phyloP scores from a whole-genome alignment of 192 early-diverging fungal species.

The Fimicolochytrium jonesii region DNA sequence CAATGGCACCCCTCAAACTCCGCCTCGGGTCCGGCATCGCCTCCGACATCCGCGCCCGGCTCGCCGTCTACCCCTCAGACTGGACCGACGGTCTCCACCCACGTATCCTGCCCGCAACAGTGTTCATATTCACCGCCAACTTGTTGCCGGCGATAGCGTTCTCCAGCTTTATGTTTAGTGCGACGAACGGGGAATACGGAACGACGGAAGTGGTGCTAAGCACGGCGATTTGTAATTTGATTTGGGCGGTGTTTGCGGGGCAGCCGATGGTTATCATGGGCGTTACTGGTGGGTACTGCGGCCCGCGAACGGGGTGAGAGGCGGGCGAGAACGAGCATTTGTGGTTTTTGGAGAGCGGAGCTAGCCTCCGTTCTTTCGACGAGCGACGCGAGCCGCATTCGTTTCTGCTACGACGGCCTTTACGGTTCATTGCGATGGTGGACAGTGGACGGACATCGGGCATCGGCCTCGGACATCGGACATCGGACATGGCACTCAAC shows the following conservation, averaged over 20 bases:
- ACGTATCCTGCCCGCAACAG: background rate
- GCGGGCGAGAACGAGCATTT: no score
- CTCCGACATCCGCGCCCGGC: constrained; percentile 4
- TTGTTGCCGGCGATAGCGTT: constrained; percentile 23
- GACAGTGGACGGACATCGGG: no score
- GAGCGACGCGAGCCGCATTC: no score
- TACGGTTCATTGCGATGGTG: no score
- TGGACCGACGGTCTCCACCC: constrained; percentile 15
- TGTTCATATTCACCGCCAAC: constrained; percentile 12
- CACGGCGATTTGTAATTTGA: constrained; percentile 1
- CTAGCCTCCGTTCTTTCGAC: no score
- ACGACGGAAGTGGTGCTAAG: constrained; percentile 19
- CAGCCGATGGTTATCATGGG: constrained; percentile 27
- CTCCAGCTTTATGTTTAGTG: constrained; percentile 8
- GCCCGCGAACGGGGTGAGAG: no score
- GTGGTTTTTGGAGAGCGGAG: no score
- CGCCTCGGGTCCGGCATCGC: constrained; percentile 5
- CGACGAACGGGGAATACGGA: constrained; percentile 11
- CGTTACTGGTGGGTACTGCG: constrained; percentile 25
- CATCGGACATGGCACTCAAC: no score
- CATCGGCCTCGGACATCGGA: no score
- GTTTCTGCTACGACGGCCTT: constrained; percentile 15
- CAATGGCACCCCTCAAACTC: background rate
- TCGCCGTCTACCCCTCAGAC: constrained; percentile 17
- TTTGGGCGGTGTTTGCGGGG: constrained; percentile 15